phyloP scores from a whole-genome alignment of 768 basidiomycete genomes.

The Boletus rubropictus region DNA sequence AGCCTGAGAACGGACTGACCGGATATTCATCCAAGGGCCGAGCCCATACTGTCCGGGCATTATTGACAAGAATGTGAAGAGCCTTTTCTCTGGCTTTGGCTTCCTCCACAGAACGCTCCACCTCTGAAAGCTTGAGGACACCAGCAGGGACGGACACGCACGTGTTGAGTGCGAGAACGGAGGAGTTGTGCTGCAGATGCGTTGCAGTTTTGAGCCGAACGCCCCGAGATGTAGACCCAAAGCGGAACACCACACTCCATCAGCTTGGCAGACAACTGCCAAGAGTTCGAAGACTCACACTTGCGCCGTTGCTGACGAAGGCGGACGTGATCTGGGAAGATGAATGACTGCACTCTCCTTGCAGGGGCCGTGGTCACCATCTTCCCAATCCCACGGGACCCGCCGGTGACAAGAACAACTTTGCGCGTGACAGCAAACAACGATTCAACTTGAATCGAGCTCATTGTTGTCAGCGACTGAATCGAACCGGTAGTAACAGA shows the following conservation, averaged over 20 bases:
- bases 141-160: conserved; percentile 53
- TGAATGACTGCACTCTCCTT: conserved; percentile 5
- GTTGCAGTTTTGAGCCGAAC: conserved; percentile 47
- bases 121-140: conserved; percentile 48
- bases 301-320: conserved; percentile 57
- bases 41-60: conserved; percentile 57
- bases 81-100: conserved; percentile 46
- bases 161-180: conserved; percentile 44
- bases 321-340: conserved; percentile 52
- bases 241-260: not conserved
- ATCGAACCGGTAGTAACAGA: not conserved
- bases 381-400: conserved; percentile 61
- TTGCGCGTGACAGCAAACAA: conserved; percentile 50
- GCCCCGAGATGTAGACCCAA: conserved; percentile 60
- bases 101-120: conserved; percentile 47
- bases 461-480: conserved; percentile 26
- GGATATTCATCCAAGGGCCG: conserved; percentile 42
- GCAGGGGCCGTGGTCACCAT: conserved; percentile 37
- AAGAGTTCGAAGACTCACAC: conserved; percentile 29
- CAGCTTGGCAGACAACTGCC: conserved; percentile 4
- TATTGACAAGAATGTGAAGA: conserved; percentile 58
- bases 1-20: conserved; percentile 24
- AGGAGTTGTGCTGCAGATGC: conserved; percentile 49
- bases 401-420: conserved; percentile 60
- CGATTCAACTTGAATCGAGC: conserved; percentile 30